These are phyloP conservation scores for Zygoascus biomembranicola DNA, from an alignment of 805 yeast species.

Conservation along the genomic window DNA sequence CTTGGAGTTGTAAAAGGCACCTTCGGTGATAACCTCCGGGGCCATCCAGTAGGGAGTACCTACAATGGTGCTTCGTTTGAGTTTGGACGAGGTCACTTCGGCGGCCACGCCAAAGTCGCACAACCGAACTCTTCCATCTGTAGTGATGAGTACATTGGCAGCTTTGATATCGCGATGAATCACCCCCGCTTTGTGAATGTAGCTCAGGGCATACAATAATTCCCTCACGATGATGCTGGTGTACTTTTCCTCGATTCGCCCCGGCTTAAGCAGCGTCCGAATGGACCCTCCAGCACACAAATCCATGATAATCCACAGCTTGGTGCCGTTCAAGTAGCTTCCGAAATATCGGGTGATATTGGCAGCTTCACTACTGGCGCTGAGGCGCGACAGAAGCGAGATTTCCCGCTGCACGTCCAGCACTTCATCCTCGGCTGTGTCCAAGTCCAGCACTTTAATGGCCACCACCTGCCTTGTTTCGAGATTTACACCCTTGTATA, in stretches of 20 bases:
- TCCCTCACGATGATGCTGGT: conserved; percentile 83
- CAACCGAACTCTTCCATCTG: conserved; percentile 81
- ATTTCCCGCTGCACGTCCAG: conserved; percentile 91
- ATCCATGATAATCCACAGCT: conserved; percentile 96
- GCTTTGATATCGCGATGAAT: conserved; percentile 96
- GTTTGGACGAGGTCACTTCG: conserved; percentile 62
- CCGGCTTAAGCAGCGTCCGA: conserved; percentile 77
- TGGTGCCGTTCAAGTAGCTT: conserved; percentile 77
- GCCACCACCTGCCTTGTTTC: conserved; percentile 76
- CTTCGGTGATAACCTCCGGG: conserved; percentile 39
- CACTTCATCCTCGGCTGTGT: conserved; percentile 90
- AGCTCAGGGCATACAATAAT: conserved; percentile 63
- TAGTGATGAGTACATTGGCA: conserved; percentile 83
- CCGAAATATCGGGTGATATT: conserved; percentile 92
- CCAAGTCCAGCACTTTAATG: conserved; percentile 84
- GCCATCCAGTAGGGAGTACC: conserved; percentile 54
- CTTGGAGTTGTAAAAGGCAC: conserved; percentile 45
- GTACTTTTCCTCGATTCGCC: conserved; percentile 76
- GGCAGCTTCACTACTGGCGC: conserved; percentile 52
- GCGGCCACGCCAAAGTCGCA: conserved; percentile 99
- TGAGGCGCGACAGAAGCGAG: conserved; percentile 72
- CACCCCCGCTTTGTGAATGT: conserved; percentile 81
- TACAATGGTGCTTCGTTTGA: conserved; percentile 89
- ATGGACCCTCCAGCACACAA: conserved; percentile 95
- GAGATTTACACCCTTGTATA: conserved; percentile 62